Evolutionary conservation across 768 basidiomycete species (phyloP).

Genomic region (Gloeopeniophorella convolvens): DNA sequence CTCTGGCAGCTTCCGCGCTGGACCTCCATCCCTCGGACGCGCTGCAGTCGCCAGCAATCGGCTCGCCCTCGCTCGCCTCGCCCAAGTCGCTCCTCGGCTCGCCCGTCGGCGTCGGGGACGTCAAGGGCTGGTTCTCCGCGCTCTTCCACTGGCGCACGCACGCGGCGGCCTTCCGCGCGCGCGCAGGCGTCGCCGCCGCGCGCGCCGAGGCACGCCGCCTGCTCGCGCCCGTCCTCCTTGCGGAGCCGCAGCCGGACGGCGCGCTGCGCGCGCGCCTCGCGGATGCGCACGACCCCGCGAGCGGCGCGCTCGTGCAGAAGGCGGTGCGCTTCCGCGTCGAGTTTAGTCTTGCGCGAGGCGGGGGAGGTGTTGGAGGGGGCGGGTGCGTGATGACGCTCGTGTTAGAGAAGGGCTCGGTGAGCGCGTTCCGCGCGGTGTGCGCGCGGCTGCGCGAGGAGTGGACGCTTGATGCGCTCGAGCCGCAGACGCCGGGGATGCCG

Average conservation of each 20-base stretch:
- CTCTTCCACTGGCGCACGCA: slow-evolving; percentile 88
- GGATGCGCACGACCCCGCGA: slow-evolving; percentile 38
- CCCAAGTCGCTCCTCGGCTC: slow-evolving; percentile 41
- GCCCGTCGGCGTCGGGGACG: slow-evolving; percentile 75
- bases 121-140: slow-evolving; percentile 93
- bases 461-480: slow-evolving; percentile 33
- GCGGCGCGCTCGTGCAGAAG: slow-evolving; percentile 50
- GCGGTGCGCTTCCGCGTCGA: slow-evolving; percentile 81
- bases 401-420: slow-evolving; percentile 87
- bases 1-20: slow-evolving; percentile 44
- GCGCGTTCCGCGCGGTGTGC: slow-evolving; percentile 77
- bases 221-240: slow-evolving; percentile 58
- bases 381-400: slow-evolving; percentile 68
- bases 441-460: slow-evolving; percentile 67
- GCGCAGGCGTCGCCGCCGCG: slow-evolving; percentile 50
- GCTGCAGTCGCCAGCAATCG: slow-evolving; percentile 37
- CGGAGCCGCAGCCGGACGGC: slow-evolving; percentile 48
- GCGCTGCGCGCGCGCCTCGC: slow-evolving; percentile 48
- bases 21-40: slow-evolving; percentile 41
- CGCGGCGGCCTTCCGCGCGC: slow-evolving; percentile 48
- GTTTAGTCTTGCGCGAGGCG: slow-evolving; percentile 36
- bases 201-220: slow-evolving; percentile 57
- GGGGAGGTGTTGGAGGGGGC: slow-evolving; percentile 30
- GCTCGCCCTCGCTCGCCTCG: slow-evolving; percentile 43
- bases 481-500: slow-evolving; percentile 14